phyloP scores from a whole-genome alignment of 139 green algal species.

The Micractinium sp. region DNA sequence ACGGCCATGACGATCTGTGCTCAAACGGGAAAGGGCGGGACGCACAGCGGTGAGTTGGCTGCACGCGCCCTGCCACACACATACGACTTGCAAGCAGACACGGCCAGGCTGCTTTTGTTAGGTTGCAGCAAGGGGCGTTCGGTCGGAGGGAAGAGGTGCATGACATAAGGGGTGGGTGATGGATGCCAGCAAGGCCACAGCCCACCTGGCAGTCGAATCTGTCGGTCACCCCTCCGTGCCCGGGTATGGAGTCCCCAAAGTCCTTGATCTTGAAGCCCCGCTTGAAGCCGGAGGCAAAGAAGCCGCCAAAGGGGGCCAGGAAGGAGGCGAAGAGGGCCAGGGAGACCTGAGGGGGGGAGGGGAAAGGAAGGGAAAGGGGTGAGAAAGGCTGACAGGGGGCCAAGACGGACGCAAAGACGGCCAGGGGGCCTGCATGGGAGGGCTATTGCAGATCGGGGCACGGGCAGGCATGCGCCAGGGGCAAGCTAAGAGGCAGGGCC shows the following conservation, averaged over 20 bases:
- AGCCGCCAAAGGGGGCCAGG: slow-evolving; percentile 97
- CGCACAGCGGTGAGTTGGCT: background rate
- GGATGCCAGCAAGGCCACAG: no score
- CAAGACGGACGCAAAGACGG: background rate
- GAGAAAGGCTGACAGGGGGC: no score
- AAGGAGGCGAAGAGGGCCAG: slow-evolving; percentile 93
- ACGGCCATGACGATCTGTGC: slow-evolving; percentile 96
- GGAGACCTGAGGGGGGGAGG: slow-evolving; percentile 45
- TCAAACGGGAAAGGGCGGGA: background rate
- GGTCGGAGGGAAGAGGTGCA: no score
- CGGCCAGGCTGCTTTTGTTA: no score
- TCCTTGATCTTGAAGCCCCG: slow-evolving; percentile 96
- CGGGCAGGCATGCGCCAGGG: background rate
- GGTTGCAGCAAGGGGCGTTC: no score
- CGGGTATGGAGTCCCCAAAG: slow-evolving; percentile 98
- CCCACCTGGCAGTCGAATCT: slow-evolving; percentile 96
- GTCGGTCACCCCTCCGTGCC: slow-evolving; percentile 98
- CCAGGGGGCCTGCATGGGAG: slow-evolving; percentile 62
- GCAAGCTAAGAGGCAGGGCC: no score
- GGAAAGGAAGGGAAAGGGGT: no score
- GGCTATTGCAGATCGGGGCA: slow-evolving; percentile 29
- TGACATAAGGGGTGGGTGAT: no score
- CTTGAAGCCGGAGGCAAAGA: slow-evolving; percentile 99
- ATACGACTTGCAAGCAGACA: no score
- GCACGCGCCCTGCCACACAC: background rate